These are phyloP conservation scores for Haematococcus lacustris DNA, from an alignment of 139 green algal species.

Conservation along the genomic window DNA sequence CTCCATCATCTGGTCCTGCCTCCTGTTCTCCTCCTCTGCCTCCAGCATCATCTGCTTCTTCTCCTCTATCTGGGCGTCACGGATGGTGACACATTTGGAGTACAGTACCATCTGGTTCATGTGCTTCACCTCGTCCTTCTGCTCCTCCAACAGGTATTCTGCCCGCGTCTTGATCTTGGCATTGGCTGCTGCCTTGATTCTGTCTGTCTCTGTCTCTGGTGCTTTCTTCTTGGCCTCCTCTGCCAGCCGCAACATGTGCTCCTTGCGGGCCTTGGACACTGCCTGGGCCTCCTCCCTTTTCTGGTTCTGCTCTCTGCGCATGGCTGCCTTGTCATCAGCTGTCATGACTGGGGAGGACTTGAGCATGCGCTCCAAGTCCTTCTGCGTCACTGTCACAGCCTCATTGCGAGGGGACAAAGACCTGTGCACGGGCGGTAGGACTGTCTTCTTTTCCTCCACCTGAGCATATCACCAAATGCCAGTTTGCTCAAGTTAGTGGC, in stretches of 20 bases:
- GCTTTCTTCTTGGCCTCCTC: slow-evolving; percentile 55
- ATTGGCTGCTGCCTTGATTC: slow-evolving; percentile 28
- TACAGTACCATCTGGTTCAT: slow-evolving; percentile 92
- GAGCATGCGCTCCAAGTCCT: slow-evolving; percentile 61
- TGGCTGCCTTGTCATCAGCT: slow-evolving; percentile 42
- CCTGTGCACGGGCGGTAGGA: neutral
- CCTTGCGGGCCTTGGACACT: slow-evolving; percentile 53
- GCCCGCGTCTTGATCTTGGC: slow-evolving; percentile 25
- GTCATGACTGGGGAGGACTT: slow-evolving; percentile 45
- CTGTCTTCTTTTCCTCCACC: neutral
- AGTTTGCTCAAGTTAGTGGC: neutral
- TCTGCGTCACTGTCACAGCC: slow-evolving; percentile 22
- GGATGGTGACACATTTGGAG: slow-evolving; percentile 77
- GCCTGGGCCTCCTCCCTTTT: slow-evolving; percentile 36
- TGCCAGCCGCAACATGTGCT: slow-evolving; percentile 65
- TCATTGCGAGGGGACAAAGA: slow-evolving; percentile 1
- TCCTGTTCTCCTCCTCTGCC: slow-evolving; percentile 36
- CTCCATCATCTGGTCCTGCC: slow-evolving; percentile 77
- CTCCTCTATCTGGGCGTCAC: slow-evolving; percentile 78
- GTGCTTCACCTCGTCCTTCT: slow-evolving; percentile 76
- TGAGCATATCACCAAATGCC: neutral
- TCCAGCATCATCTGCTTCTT: slow-evolving; percentile 64
- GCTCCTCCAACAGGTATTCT: slow-evolving; percentile 51
- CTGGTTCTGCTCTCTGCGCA: slow-evolving; percentile 59
- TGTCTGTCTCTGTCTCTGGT: slow-evolving; percentile 56